Conservation (phyloP, 345 rosid species). For the Schrenkiella parvula region DNA sequence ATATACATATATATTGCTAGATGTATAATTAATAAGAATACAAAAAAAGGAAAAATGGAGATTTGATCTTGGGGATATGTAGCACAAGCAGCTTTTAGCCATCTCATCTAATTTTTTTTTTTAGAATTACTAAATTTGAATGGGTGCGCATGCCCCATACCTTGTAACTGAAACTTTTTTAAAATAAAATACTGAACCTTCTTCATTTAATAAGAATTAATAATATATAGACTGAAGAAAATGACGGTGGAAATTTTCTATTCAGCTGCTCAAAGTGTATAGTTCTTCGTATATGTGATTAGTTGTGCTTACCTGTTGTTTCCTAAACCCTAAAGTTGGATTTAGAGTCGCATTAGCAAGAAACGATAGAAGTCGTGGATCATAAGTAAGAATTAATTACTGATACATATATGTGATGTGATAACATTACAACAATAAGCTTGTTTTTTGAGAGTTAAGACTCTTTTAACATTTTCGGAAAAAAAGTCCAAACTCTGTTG, state of each 20-base stretch:
- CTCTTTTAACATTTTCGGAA: not conserved
- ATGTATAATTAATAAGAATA: no score
- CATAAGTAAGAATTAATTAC: constrained; percentile 20
- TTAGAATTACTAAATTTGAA: no score
- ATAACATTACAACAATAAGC: constrained; percentile 11
- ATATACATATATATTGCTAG: no score
- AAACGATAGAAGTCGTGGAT: not conserved
- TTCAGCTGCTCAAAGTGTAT: not conserved
- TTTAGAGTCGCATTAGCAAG: not conserved
- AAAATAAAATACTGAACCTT: no score
- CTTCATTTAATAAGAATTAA: not conserved
- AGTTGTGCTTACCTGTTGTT: not conserved
- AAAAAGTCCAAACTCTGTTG: not conserved
- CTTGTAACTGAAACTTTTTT: no score
- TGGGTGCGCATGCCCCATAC: no score
- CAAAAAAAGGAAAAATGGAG: no score
- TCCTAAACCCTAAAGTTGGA: not conserved
- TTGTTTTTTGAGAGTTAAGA: not conserved
- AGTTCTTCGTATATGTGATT: no score
- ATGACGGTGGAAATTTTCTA: not conserved
- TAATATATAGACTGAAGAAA: no score
- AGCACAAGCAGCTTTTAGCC: no score
- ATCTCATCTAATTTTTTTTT: no score
- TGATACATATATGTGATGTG: not conserved
- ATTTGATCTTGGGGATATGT: no score